Conservation (phyloP, 106 monocot species). For the Dendrobium catenatum region DNA sequence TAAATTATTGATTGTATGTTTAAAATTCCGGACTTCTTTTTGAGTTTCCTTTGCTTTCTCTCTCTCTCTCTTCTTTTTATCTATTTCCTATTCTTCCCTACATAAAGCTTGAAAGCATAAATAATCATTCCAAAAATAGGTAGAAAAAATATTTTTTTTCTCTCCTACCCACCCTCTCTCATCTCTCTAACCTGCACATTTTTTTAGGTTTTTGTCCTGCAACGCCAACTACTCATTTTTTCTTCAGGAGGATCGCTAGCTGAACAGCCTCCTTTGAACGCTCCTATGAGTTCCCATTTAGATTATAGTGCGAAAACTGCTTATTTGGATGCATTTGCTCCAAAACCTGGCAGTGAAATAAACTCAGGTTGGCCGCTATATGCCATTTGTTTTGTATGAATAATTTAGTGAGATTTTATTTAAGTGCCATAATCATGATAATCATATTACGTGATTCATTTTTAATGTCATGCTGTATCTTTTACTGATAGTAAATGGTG, state of each 20-base stretch:
- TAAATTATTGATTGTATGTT: too few species aligned
- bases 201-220: conserved; percentile 85
- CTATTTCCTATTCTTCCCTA: not conserved
- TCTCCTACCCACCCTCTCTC: too few species aligned
- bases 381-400: conserved; percentile 2
- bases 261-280: conserved; percentile 53
- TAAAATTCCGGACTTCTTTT: too few species aligned
- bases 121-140: too few species aligned
- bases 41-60: too few species aligned
- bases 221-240: conserved; percentile 73
- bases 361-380: conserved; percentile 43
- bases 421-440: too few species aligned
- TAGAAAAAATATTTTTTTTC: too few species aligned
- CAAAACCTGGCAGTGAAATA: conserved; percentile 85
- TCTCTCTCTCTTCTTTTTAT: not conserved
- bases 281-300: conserved; percentile 34
- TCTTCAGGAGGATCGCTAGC: conserved; percentile 51
- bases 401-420: not conserved
- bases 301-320: conserved; percentile 28
- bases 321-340: conserved; percentile 46
- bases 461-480: not conserved
- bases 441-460: not conserved
- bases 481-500: not conserved
- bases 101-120: too few species aligned
- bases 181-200: not conserved